Evolutionary conservation across 2,329 filamentous ascomycete genomes (phyloP).

Genomic region (Erysiphe pulchra): DNA sequence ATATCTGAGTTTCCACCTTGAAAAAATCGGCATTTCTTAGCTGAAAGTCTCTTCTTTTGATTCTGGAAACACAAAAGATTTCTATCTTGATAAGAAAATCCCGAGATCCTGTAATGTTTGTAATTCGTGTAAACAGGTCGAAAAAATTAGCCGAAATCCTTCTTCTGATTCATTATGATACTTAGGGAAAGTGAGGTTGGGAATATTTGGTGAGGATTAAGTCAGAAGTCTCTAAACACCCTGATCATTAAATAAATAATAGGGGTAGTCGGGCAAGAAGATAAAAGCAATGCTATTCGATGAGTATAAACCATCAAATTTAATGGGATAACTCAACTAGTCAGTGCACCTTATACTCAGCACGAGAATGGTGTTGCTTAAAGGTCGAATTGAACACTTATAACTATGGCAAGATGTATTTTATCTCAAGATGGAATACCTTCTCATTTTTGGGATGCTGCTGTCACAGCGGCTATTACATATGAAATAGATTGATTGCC

Average conservation of each 20-base stretch:
- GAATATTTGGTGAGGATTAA: not conserved
- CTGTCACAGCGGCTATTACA: not conserved
- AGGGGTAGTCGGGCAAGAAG: not conserved
- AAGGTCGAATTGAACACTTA: not conserved
- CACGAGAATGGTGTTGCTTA: conserved; percentile 14
- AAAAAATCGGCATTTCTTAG: not conserved
- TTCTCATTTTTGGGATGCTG: not conserved
- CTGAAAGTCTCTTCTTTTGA: not conserved
- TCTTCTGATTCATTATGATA: not conserved
- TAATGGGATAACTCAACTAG: not conserved
- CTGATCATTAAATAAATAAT: not conserved
- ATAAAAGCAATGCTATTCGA: not conserved
- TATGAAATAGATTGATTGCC: not conserved
- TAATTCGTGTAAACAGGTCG: not conserved
- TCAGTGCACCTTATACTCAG: not conserved
- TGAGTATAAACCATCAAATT: not conserved
- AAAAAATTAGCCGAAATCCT: not conserved
- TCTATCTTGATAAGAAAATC: not conserved
- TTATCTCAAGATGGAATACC: not conserved
- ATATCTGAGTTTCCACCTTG: not conserved
- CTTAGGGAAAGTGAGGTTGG: not conserved
- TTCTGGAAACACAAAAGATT: too few relatives aligned
- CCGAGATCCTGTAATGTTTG: not conserved
- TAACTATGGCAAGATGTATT: not conserved
- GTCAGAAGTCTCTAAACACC: not conserved